Percentiles rank a stretch among this genome's conserved stretches.
Evolutionary conservation across 371 early-diverging fungal species (phyloP).

Genomic region (Mucor mucedo): DNA sequence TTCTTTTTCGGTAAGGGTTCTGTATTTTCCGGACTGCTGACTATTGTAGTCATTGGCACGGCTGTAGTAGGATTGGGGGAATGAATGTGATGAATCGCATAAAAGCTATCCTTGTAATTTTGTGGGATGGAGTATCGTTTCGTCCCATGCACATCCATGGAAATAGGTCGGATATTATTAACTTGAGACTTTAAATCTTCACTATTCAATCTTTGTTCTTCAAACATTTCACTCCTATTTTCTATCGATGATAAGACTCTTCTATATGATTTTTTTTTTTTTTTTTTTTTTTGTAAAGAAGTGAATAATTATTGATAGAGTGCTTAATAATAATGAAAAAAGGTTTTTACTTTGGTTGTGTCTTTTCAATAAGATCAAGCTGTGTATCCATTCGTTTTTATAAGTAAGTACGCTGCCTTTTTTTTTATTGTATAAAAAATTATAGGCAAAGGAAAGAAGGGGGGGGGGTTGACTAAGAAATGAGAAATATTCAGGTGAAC

Average conservation of each 20-base stretch:
- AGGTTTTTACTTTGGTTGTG: conserved; percentile 3
- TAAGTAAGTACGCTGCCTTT: not conserved
- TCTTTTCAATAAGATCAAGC: not conserved
- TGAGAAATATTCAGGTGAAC: too few species aligned
- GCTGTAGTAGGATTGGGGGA: too few species aligned
- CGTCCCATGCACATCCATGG: not conserved
- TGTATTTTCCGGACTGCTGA: conserved; percentile 3
- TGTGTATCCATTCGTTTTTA: conserved; percentile 1
- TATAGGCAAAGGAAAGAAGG: not conserved
- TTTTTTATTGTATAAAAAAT: not conserved
- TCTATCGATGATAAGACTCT: conserved; percentile 14
- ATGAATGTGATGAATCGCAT: conserved; percentile 24
- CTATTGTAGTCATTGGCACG: not conserved
- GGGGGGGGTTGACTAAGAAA: not conserved
- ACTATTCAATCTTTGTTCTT: not conserved
- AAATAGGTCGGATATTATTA: not conserved
- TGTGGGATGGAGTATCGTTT: conserved; percentile 11
- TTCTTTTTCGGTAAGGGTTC: not conserved
- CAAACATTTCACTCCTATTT: conserved; percentile 4
- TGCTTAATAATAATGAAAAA: not conserved
- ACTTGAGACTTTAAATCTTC: not conserved
- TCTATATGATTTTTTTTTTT: too few species aligned
- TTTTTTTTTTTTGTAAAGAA: too few species aligned
- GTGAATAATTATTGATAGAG: not conserved
- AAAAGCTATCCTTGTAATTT: conserved; percentile 15